Base-by-base conservation (phyloP, 75 land plant species). In the Larix kaempferi region DNA sequence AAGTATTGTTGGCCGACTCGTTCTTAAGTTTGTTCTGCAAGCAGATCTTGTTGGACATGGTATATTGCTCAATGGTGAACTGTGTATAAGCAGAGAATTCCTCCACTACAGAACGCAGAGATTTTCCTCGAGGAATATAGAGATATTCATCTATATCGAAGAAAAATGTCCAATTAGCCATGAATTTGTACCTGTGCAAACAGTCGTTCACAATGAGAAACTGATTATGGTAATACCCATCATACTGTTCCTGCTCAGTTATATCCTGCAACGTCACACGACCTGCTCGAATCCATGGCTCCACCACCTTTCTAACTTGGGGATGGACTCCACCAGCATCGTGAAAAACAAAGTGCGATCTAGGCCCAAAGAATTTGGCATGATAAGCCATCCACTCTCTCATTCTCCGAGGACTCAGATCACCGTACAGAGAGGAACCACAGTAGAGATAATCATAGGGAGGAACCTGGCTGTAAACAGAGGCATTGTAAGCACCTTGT, bases 311-410 rank as follows among this genome's bases (percentile, higher is more conserved):
- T 2, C 83, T 80, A 27, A 93, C 93, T 63, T 75, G 88, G 41
- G 77, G 75, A 11, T 81, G 69, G 1, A 93, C 84, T 15, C 98
- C 98, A 61, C 95, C 98, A 11, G 92, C 95, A 69, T 94, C 98
- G 76, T 95, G 93, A 71, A 95, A 82, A 69, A 95, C 93, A 81
- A 95, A 95, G 72, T 95, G 95, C 27, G 93, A 84, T n/a, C 75
- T 79, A 13, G 80, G 65, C 2, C 98, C 98, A 71, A 95, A 90
- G 78, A 93, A 85, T 64, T 84, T 74, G 11, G 85, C 95, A 81
- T 95, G 98, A 62, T 95, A 95, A 2, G 98, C 95, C 80, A 95
- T 80, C 98, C 98, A 93, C 54, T 93, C 95, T 29, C 95, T 54
- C 22, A 93, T 82, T 57, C 93, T 60, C 29, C 60, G 76, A 1